Evolutionary conservation across 2,329 filamentous ascomycete species (phyloP).

Genomic region (Ophiosphaerella narmari): DNA sequence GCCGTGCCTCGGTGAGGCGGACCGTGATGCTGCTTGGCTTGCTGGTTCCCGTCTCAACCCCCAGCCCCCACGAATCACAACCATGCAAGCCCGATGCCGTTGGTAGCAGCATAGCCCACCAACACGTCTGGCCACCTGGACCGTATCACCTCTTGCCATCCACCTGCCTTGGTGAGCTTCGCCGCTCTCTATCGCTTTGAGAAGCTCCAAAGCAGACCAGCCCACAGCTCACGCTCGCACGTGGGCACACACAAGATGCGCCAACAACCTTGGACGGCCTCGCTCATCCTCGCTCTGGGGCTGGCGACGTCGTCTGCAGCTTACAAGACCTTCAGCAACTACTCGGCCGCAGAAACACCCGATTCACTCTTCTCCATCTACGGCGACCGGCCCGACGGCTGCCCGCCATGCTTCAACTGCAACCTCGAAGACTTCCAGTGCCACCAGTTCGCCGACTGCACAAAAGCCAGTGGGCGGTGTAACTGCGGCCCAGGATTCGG

Average conservation of each 20-base stretch:
- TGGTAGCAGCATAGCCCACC: not conserved
- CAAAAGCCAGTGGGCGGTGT: conserved; percentile 89
- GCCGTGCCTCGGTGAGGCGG: conserved; percentile 21
- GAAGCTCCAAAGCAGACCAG: not conserved
- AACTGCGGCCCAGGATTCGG: conserved; percentile 90
- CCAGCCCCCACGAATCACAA: conserved; percentile 29
- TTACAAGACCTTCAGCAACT: conserved; percentile 41
- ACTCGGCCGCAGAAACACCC: conserved; percentile 59
- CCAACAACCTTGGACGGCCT: conserved; percentile 36
- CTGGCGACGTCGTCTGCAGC: conserved; percentile 28
- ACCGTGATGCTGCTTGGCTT: conserved; percentile 18
- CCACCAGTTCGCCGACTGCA: conserved; percentile 87
- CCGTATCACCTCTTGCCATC: conserved; percentile 1
- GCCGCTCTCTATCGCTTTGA: conserved; percentile 14
- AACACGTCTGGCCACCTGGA: conserved; percentile 20
- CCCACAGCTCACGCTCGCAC: conserved; percentile 20
- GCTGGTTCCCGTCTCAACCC: conserved; percentile 7
- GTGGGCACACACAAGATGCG: conserved; percentile 40
- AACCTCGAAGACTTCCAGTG: conserved; percentile 90
- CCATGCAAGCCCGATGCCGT: conserved; percentile 24
- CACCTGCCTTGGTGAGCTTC: conserved; percentile 14
- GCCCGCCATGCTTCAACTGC: conserved; percentile 96
- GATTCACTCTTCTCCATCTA: conserved; percentile 67
- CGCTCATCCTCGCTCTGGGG: conserved; percentile 34
- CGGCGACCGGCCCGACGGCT: conserved; percentile 74